These are phyloP conservation scores for Monosporascus sp. DNA, from an alignment of 2,329 filamentous ascomycete species.

Conservation along the genomic window DNA sequence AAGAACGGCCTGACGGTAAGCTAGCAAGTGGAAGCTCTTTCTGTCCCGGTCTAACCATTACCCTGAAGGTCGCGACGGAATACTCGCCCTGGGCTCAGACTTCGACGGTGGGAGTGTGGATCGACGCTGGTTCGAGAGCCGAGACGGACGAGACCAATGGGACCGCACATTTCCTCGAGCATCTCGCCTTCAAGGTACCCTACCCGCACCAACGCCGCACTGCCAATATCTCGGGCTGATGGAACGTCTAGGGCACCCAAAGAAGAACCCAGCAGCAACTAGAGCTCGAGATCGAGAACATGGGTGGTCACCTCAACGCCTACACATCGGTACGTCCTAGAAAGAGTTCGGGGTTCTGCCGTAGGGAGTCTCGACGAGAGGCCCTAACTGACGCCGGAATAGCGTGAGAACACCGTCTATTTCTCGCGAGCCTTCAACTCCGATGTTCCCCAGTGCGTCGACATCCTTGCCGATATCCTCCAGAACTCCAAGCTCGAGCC, in stretches of 20 bases:
- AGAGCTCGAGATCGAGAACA: conserved; percentile 99
- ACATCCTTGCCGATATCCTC: conserved; percentile 98
- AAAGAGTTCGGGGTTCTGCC: background rate
- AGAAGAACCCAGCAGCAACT: conserved; percentile 95
- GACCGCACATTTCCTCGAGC: conserved; percentile 98
- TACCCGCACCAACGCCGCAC: conserved; percentile 6
- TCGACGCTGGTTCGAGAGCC: conserved; percentile 95
- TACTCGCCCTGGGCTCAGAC: conserved; percentile 98
- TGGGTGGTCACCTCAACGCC: conserved; percentile 98
- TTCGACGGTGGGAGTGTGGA: conserved; percentile 97
- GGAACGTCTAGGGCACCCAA: conserved; percentile 66
- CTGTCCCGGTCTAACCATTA: conserved; percentile 10
- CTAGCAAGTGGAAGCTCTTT: conserved; percentile 16
- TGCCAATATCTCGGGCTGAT: conserved; percentile 11
- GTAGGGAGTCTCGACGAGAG: too few species aligned
- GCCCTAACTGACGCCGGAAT: conserved; percentile 4
- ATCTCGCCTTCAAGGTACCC: conserved; percentile 96
- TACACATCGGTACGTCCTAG: conserved; percentile 86
- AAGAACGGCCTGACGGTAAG: conserved; percentile 94
- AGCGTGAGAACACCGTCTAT: conserved; percentile 99
- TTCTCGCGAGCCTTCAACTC: conserved; percentile 99
- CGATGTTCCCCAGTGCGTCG: conserved; percentile 92
- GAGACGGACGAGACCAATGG: conserved; percentile 99
- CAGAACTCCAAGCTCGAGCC: conserved; percentile 98
- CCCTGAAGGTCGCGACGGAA: conserved; percentile 83